Percentiles rank a stretch among this genome's conserved stretches.
phyloP scores from a whole-genome alignment of 2,329 filamentous ascomycete species.

The Drechslerella dactyloides region DNA sequence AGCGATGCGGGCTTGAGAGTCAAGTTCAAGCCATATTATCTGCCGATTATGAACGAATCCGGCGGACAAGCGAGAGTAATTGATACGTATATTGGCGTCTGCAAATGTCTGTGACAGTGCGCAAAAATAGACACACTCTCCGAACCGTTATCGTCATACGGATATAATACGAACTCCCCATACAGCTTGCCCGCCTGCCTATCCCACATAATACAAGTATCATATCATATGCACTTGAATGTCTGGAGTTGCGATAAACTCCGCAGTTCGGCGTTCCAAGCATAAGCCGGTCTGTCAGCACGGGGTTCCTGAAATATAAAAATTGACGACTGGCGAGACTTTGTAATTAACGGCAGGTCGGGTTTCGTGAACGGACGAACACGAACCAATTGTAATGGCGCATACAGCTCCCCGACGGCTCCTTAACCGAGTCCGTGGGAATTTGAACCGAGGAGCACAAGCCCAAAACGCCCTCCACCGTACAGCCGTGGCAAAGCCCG shows the following conservation, averaged over 20 bases:
- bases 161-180: too few relatives aligned
- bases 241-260: not conserved
- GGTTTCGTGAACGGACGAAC: not conserved
- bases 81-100: too few relatives aligned
- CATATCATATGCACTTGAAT: too few relatives aligned
- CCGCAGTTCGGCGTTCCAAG: not conserved
- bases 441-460: slow-evolving; percentile 50
- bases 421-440: slow-evolving; percentile 41
- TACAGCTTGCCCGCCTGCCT: too few relatives aligned
- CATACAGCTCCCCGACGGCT: not conserved
- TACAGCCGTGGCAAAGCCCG: not conserved
- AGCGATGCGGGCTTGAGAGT: not conserved
- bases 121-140: slow-evolving; percentile 19
- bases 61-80: not conserved
- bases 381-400: not conserved
- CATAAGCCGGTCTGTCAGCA: not conserved
- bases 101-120: not conserved
- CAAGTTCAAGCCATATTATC: not conserved
- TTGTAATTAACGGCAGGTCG: not conserved
- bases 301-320: too few relatives aligned
- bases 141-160: not conserved
- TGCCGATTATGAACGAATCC: not conserved
- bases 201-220: too few relatives aligned
- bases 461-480: slow-evolving; percentile 1
- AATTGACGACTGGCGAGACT: too few relatives aligned